Conservation (phyloP, 305 asterid species). For the Fraxinus xanthoxyloides region DNA sequence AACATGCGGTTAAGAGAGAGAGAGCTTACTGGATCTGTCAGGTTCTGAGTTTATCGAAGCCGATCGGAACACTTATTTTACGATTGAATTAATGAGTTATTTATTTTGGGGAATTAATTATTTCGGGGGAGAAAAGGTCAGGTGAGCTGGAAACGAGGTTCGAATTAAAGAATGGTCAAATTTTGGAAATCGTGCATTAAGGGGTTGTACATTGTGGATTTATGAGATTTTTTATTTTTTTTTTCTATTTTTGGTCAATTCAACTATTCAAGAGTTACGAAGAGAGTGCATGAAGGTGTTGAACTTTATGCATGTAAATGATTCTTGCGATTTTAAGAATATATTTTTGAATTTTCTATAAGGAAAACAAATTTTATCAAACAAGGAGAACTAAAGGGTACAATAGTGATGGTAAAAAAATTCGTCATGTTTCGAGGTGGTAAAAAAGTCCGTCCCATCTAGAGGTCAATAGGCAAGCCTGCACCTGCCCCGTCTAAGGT, state of each 20-base stretch:
- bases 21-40: conserved; percentile 38
- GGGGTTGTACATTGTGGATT: neutral
- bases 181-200: neutral
- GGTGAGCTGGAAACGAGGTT: conserved; percentile 26
- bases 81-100: neutral
- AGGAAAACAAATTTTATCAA: neutral
- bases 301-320: neutral
- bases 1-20: neutral
- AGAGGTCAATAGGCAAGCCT: no score
- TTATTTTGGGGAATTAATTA: neutral
- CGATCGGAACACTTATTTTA: conserved; percentile 22
- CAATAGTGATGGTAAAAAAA: no score
- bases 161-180: neutral
- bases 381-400: neutral
- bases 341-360: no score
- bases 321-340: neutral
- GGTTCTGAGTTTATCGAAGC: conserved; percentile 19
- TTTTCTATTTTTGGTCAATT: neutral
- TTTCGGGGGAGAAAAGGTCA: conserved; percentile 1
- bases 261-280: neutral
- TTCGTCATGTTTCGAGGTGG: no score
- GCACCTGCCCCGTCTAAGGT: no score
- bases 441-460: no score
- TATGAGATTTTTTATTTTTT: neutral
- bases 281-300: neutral